Conservation (phyloP, 2,329 filamentous ascomycete species). For the Aspergillus neoniger region DNA sequence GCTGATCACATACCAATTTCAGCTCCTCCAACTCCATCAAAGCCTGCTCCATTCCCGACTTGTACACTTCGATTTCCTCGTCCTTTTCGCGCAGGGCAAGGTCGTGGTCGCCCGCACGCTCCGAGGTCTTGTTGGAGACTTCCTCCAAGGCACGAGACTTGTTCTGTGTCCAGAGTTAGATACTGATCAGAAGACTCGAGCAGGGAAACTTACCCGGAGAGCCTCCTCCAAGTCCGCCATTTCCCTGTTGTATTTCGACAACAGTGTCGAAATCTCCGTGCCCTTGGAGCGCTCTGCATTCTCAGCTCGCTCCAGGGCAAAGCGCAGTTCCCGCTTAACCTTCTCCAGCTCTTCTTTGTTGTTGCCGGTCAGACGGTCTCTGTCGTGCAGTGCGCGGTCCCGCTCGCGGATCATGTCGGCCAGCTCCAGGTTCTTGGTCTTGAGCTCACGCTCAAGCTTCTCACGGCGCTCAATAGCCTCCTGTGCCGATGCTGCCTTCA, state of each 20-base stretch:
- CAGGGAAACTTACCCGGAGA: conserved; percentile 53
- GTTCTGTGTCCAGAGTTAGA: conserved; percentile 52
- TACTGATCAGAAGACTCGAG: neutral
- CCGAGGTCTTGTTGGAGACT: conserved; percentile 71
- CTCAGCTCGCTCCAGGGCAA: conserved; percentile 88
- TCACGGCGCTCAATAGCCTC: conserved; percentile 94
- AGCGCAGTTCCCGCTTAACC: conserved; percentile 85
- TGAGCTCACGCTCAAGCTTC: conserved; percentile 94
- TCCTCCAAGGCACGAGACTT: conserved; percentile 89
- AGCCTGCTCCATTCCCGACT: conserved; percentile 96
- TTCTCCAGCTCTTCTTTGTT: conserved; percentile 95
- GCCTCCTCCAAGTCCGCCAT: conserved; percentile 96
- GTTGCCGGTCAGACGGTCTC: conserved; percentile 79
- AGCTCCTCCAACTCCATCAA: conserved; percentile 89
- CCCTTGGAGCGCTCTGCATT: conserved; percentile 92
- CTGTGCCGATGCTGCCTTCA: conserved; percentile 95
- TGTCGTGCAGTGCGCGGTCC: conserved; percentile 89
- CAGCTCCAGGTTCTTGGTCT: conserved; percentile 98
- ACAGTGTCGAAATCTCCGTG: conserved; percentile 89
- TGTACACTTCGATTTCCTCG: conserved; percentile 96
- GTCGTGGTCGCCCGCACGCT: conserved; percentile 84
- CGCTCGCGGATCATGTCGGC: conserved; percentile 98
- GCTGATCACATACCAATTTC: conserved; percentile 53
- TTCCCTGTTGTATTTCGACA: conserved; percentile 94
- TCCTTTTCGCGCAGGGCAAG: conserved; percentile 88